A percentile compares a stretch with the other conserved stretches of the same genome.
Conservation (phyloP, 2,329 filamentous ascomycete genomes). For the Ceratocystis colombiana region DNA sequence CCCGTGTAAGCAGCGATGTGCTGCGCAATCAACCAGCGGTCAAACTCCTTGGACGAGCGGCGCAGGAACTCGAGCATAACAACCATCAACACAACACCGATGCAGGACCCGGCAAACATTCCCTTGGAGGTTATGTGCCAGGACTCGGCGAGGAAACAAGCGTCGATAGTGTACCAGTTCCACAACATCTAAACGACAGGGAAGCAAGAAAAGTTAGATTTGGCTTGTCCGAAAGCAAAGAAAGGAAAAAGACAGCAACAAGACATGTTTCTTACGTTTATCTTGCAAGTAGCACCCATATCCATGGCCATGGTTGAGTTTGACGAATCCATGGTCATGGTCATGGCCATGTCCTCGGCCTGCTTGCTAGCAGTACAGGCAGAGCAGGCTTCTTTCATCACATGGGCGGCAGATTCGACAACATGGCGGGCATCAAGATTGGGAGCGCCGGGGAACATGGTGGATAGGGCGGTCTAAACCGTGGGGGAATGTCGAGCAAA, state of each 20-base stretch:
- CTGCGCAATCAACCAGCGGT: slow-evolving; percentile 52
- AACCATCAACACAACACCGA: slow-evolving; percentile 66
- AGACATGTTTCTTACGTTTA: slow-evolving; percentile 4
- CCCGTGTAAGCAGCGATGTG: slow-evolving; percentile 30
- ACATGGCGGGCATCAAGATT: background rate
- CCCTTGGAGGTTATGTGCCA: slow-evolving; percentile 61
- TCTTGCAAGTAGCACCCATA: slow-evolving; percentile 25
- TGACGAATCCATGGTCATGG: slow-evolving; percentile 18
- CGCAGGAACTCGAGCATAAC: slow-evolving; percentile 63
- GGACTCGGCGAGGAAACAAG: slow-evolving; percentile 58
- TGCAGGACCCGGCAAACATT: slow-evolving; percentile 71
- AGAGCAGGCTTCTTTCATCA: slow-evolving; percentile 12
- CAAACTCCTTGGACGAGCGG: slow-evolving; percentile 60
- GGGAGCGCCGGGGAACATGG: slow-evolving; percentile 1
- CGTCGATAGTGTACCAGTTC: slow-evolving; percentile 65
- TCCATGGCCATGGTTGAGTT: slow-evolving; percentile 24
- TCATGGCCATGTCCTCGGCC: slow-evolving; percentile 1
- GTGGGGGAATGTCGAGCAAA: background rate
- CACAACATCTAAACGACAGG: slow-evolving; percentile 55
- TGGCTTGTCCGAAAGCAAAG: slow-evolving; percentile 34
- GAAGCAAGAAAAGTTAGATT: slow-evolving; percentile 33
- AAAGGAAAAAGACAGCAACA: background rate
- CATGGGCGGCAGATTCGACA: background rate
- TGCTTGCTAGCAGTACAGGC: slow-evolving; percentile 11
- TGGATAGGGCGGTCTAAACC: background rate